Base-by-base conservation (phyloP, 2,329 filamentous ascomycete species). In the Pyrenophora seminiperda region DNA sequence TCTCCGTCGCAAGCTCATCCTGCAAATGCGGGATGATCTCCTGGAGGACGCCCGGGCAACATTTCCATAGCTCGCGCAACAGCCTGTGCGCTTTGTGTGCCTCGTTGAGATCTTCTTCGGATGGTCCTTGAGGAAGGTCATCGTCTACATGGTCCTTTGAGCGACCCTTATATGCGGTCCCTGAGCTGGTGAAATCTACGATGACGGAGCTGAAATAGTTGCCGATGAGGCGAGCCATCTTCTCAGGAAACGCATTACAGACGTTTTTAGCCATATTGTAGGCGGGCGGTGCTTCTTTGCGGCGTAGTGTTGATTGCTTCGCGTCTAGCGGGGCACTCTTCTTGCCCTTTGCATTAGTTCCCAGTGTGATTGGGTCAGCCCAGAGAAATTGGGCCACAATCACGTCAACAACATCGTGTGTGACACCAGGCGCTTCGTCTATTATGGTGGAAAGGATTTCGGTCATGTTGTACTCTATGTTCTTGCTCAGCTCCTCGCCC, bases 121-220 rank as follows among this genome's bases (percentile, higher is more conserved):
- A 88, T 4, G 89, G 88, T 0, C 86, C 88, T 22, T 77, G 73
- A 11, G 79, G 75, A 7, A 62, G 68, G n/a, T 76, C 73, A 22
- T 77, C 76, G 6, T 76, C 77, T 7, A 67, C 70, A 18, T 77
- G 76, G 29, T 75, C 75, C 29, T 73, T 73, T 30, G 58, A 60
- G 47, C 62, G 60, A 10, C 63, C 60, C 36, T 54, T 56, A 38
- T 60, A 61, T 3, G 56, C 54, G 19, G 36, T 41, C 2, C 60
- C 61, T 1, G 58, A 42, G 30, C 58, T 66, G 78, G 83, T 30
- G 86, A 91, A 89, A 67, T 97, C 91, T 54, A 97, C 86, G 50
- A 99, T 95, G 42, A 97, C 91, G 48, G 96, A 91, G 73, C 91
- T 96, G 72, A 99, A 99, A 72, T 97, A 99, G 67, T 96, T 91